These are phyloP conservation scores for Pyrenophora seminiperda DNA, from an alignment of 2,329 filamentous ascomycete species.

Conservation along the genomic window DNA sequence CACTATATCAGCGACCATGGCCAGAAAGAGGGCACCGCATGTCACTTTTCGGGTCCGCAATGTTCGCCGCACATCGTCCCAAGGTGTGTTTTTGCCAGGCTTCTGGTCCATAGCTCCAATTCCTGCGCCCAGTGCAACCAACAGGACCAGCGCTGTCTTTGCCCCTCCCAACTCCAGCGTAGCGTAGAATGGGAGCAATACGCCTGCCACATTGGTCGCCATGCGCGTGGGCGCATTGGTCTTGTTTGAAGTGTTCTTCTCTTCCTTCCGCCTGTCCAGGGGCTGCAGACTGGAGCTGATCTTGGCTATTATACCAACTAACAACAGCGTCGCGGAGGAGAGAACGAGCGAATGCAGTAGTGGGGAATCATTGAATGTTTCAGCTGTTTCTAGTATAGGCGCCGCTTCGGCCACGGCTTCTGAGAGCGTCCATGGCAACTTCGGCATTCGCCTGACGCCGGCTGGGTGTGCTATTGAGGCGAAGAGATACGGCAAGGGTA, in stretches of 20 bases:
- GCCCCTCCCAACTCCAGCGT: constrained; percentile 60
- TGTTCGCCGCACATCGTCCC: constrained; percentile 42
- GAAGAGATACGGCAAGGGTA: constrained; percentile 56
- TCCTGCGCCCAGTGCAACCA: constrained; percentile 55
- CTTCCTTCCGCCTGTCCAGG: constrained; percentile 45
- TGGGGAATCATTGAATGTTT: constrained; percentile 27
- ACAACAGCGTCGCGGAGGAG: constrained; percentile 53
- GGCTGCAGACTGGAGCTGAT: constrained; percentile 36
- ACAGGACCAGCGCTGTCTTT: constrained; percentile 57
- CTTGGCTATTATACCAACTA: constrained; percentile 51
- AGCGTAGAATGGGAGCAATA: constrained; percentile 62
- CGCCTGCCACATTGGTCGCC: constrained; percentile 46
- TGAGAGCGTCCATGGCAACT: constrained; percentile 27
- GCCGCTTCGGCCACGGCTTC: constrained; percentile 30
- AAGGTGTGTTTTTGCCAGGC: constrained; percentile 40
- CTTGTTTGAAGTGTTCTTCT: constrained; percentile 16
- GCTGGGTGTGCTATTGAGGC: constrained; percentile 54
- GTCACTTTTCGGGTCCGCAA: constrained; percentile 47
- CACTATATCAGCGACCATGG: constrained; percentile 42
- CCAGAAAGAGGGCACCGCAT: constrained; percentile 42
- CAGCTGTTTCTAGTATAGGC: constrained; percentile 14
- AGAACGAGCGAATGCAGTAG: constrained; percentile 54
- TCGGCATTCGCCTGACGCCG: constrained; percentile 17
- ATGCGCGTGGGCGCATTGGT: constrained; percentile 27
- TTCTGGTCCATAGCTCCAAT: constrained; percentile 44